Conservation (phyloP, 1,139 yeast genomes). For the Debaryomyces sp. region DNA sequence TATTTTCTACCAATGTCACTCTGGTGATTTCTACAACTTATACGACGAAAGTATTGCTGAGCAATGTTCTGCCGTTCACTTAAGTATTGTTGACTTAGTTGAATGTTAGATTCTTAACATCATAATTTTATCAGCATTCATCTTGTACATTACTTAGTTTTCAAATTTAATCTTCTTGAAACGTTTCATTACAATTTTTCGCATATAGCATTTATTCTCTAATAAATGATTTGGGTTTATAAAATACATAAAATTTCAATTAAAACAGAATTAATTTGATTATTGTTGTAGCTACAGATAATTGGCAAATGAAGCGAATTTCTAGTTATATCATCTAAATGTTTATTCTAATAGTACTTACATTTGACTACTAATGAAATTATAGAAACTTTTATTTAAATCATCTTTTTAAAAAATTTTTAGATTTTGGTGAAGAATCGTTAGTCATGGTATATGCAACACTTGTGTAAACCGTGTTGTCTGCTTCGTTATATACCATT, state of each 20-base stretch:
- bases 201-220: background rate
- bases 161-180: background rate
- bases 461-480: conserved; percentile 61
- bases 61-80: conserved; percentile 67
- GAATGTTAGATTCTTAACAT: conserved; percentile 43
- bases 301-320: no score
- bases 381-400: background rate
- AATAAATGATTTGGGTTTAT: background rate
- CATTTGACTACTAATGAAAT: background rate
- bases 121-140: background rate
- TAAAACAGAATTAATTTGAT: background rate
- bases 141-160: conserved; percentile 1
- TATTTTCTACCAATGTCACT: conserved; percentile 75
- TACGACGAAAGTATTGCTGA: conserved; percentile 68
- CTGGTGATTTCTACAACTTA: conserved; percentile 82
- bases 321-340: no score
- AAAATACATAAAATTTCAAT: background rate
- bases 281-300: background rate
- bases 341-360: background rate
- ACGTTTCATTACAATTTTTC: conserved; percentile 1
- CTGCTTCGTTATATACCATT: conserved; percentile 50
- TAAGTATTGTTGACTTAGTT: conserved; percentile 65
- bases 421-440: conserved; percentile 35
- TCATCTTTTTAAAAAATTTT: conserved; percentile 31
- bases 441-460: conserved; percentile 64